Conservation (phyloP, 768 basidiomycete species). For the Tulasnella sp. region DNA sequence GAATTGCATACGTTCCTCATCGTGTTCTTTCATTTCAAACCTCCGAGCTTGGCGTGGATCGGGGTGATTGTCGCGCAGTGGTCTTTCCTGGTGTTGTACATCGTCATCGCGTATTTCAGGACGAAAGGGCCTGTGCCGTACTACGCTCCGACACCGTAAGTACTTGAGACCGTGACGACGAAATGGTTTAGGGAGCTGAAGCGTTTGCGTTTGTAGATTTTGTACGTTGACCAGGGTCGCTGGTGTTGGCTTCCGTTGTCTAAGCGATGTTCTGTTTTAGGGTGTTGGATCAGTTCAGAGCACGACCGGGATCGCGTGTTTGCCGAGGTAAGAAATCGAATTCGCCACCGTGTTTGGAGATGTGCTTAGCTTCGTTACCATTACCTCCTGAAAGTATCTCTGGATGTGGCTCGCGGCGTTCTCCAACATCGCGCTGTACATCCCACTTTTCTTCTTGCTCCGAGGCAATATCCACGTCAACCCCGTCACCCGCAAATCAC, state of each 20-base stretch:
- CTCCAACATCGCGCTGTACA: conserved; percentile 9
- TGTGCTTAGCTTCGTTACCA: background rate
- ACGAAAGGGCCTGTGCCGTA: background rate
- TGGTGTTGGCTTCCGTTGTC: background rate
- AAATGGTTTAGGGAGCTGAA: background rate
- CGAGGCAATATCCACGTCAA: conserved; percentile 14
- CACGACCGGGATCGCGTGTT: conserved; percentile 1
- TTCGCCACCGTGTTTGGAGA: background rate
- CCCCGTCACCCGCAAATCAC: conserved; percentile 4
- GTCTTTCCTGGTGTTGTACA: background rate
- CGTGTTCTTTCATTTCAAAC: conserved; percentile 3
- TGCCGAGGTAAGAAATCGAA: background rate
- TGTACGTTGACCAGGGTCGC: background rate
- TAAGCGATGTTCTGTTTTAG: conserved; percentile 2
- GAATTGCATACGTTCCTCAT: conserved; percentile 8
- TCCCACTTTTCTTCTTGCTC: conserved; percentile 7
- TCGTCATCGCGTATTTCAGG: background rate
- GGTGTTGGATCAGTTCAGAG: conserved; percentile 14
- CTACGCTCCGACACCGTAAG: conserved; percentile 10
- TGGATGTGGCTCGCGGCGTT: conserved; percentile 8
- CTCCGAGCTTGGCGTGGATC: conserved; percentile 5
- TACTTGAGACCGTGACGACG: background rate
- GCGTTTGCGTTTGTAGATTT: background rate
- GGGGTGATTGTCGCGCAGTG: conserved; percentile 10
- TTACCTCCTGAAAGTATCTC: background rate